These are phyloP conservation scores for Neurospora sp. DNA, from an alignment of 495 filamentous ascomycete genomes.

Conservation along the genomic window DNA sequence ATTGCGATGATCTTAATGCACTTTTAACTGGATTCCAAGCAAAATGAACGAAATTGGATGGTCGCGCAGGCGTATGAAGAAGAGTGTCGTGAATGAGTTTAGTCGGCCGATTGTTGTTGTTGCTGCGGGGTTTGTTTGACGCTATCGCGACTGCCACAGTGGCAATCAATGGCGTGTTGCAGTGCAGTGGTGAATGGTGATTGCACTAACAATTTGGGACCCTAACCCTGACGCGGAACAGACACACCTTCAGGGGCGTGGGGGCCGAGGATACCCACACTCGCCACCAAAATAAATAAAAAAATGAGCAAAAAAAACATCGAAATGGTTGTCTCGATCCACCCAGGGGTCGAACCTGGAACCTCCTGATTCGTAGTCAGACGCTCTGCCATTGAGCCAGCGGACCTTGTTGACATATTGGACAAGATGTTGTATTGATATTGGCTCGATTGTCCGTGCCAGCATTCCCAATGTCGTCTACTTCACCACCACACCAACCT, in stretches of 20 bases:
- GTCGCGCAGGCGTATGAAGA: background rate
- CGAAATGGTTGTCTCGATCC: background rate
- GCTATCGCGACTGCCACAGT: background rate
- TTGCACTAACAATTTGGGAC: background rate
- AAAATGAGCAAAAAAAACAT: background rate
- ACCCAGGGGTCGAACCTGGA: background rate
- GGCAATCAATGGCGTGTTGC: background rate
- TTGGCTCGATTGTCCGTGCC: rapidly evolving
- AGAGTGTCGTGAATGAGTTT: background rate
- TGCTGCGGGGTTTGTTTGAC: background rate
- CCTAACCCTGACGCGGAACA: background rate
- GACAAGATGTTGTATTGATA: background rate
- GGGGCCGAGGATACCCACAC: background rate
- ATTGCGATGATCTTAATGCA: background rate
- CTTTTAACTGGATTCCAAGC: background rate
- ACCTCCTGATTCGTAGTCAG: background rate
- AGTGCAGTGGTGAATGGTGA: background rate
- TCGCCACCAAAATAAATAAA: background rate
- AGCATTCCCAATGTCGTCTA: background rate
- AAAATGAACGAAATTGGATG: background rate
- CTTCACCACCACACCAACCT: background rate
- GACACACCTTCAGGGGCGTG: background rate
- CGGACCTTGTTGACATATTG: background rate
- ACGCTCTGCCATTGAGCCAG: background rate
- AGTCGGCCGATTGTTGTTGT: background rate